Base-by-base conservation (phyloP, 768 basidiomycete genomes). In the Trichaptum fuscoviolaceum region DNA sequence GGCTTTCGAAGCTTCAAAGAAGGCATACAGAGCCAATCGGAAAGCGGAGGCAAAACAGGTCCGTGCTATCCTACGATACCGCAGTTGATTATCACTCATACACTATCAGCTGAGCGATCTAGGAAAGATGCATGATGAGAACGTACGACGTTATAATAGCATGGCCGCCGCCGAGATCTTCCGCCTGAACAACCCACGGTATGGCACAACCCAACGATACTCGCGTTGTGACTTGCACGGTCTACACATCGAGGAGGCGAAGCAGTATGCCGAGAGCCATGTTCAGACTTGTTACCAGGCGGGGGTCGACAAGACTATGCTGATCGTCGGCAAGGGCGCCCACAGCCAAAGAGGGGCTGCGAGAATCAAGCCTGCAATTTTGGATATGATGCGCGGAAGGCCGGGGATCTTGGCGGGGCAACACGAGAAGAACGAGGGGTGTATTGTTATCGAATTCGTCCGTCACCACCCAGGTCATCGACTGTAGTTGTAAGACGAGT, bases 291-390 rank as follows among this genome's bases (percentile, higher is more conserved):
- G 58, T 20, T 30, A 60, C 10, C 58, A 60, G 27, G 58, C 58
- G n/a, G 58, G 58, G 58, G n/a, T 60, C 8, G 58, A 23, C 10
- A 60, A 60, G 58, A 60, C 58, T 7, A 60, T 60, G n/a, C n/a
- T 60, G n/a, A 60, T 60, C n/a, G 27, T 30, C 23, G 58, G 58
- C 58, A 23, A 30, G 27, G 58, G 58, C 58, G 27, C n/a, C 23
- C 23, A 30, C 23, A 60, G 58, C 27, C n/a, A 60, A 60, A 30
- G 27, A 23, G 58, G 58, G 7, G 7, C n/a, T 60, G n/a, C 58
- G 27, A 60, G 27, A 30, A 23, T 60, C 23, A 60, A 60, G 27
- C 58, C 58, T 24, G 58, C 58, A 23, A 60, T 60, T 20, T 23
- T 30, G 27, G 58, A 60, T 7, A 60, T 60, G 35, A 36, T 36